Percentiles rank a stretch among this genome's conserved stretches.
Conservation (phyloP, 2,329 filamentous ascomycete genomes). For the Fragosphaeria purpurea region DNA sequence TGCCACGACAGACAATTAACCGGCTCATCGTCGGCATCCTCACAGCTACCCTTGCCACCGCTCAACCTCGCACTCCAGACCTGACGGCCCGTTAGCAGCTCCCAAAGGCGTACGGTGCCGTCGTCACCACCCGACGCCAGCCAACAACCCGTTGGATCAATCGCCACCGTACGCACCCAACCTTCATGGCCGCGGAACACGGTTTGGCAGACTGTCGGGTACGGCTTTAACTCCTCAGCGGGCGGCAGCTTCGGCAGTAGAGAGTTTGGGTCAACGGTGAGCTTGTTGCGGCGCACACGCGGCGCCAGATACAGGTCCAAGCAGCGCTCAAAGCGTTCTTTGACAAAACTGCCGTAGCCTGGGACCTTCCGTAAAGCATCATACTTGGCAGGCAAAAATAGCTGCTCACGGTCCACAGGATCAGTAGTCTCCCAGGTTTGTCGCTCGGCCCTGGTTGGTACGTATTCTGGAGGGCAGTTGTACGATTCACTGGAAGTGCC, state of each 20-base stretch:
- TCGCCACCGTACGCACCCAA: constrained; percentile 70
- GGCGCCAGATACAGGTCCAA: constrained; percentile 93
- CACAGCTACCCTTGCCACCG: constrained; percentile 22
- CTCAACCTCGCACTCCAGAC: constrained; percentile 76
- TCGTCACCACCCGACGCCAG: constrained; percentile 91
- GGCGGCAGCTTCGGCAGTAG: constrained; percentile 86
- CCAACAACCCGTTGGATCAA: constrained; percentile 79
- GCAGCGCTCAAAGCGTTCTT: constrained; percentile 92
- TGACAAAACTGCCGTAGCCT: constrained; percentile 80
- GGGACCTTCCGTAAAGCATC: constrained; percentile 83
- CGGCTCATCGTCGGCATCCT: constrained; percentile 54
- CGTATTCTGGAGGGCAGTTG: constrained; percentile 88
- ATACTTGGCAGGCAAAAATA: constrained; percentile 76
- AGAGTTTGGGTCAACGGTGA: constrained; percentile 93
- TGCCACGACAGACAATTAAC: constrained; percentile 87
- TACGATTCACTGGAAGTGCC: constrained; percentile 56
- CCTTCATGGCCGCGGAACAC: constrained; percentile 84
- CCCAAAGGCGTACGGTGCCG: constrained; percentile 85
- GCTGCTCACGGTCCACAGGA: constrained; percentile 81
- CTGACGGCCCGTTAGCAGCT: constrained; percentile 74
- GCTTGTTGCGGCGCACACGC: constrained; percentile 78
- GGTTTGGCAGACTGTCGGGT: constrained; percentile 81
- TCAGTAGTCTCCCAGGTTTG: constrained; percentile 77
- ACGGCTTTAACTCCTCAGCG: constrained; percentile 87
- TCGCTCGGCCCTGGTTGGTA: constrained; percentile 76